Conservation (phyloP, 306 rosid species). For the Boehmeria nivea region DNA sequence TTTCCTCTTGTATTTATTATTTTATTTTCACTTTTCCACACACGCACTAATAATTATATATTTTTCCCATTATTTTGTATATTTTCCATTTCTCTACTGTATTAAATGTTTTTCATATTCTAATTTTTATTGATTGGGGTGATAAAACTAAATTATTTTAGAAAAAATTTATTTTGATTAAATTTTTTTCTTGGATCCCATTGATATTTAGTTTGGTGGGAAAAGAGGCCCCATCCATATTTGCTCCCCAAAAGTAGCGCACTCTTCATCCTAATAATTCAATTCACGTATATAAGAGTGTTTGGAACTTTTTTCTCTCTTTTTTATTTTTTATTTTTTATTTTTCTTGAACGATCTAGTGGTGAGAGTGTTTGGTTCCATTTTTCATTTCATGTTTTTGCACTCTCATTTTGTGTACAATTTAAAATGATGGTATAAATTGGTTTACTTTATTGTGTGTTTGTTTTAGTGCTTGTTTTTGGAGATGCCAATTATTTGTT, state of each 20-base stretch:
- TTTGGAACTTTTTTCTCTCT: not conserved
- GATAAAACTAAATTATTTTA: conserved; percentile 11
- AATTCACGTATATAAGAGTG: conserved; percentile 22
- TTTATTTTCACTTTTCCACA: no score
- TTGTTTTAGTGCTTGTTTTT: not conserved
- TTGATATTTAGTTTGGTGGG: conserved; percentile 39
- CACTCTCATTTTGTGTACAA: not conserved
- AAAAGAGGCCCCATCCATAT: conserved; percentile 56
- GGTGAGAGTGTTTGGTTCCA: not conserved
- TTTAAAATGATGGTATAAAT: not conserved
- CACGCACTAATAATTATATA: no score
- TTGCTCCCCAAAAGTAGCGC: conserved; percentile 97
- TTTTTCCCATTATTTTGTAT: no score
- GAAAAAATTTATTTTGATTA: conserved; percentile 3
- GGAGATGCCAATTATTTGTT: not conserved
- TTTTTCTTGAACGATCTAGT: not conserved
- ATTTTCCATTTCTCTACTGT: not conserved
- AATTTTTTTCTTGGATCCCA: conserved; percentile 30
- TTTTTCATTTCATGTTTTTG: not conserved
- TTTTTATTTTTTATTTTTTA: not conserved
- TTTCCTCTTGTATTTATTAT: not conserved
- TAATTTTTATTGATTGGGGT: conserved; percentile 30
- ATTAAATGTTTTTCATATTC: conserved; percentile 12
- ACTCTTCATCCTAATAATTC: conserved; percentile 50
- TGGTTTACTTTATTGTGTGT: not conserved